A percentile compares a stretch with the other conserved stretches of the same genome.
phyloP scores from a whole-genome alignment of 164 flowering plant genomes.

The Tetracentron sinense region DNA sequence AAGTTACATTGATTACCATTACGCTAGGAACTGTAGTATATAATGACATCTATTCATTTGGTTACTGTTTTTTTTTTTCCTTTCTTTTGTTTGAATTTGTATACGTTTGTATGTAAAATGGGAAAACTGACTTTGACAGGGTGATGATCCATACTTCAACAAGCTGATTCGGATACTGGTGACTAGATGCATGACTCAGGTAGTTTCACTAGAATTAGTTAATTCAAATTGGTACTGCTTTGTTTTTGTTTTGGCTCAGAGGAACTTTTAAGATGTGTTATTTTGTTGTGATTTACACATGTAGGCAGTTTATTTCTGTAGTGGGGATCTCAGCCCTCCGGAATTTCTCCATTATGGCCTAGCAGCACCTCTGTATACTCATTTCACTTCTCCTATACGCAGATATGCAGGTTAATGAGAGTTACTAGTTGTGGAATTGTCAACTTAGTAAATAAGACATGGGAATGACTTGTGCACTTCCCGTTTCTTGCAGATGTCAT shows the following conservation, averaged over 20 bases:
- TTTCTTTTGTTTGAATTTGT: neutral
- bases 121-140: slow-evolving; percentile 32
- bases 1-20: neutral
- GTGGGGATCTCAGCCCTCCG: slow-evolving; percentile 93
- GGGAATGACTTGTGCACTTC: neutral
- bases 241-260: neutral
- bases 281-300: slow-evolving; percentile 13
- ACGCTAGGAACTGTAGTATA: neutral
- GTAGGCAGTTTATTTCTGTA: slow-evolving; percentile 97
- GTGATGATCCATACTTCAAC: slow-evolving; percentile 94
- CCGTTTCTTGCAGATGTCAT: slow-evolving; percentile 69
- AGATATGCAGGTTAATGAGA: slow-evolving; percentile 80
- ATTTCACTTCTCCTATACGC: slow-evolving; percentile 96
- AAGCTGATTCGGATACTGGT: slow-evolving; percentile 91
- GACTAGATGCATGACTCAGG: slow-evolving; percentile 99
- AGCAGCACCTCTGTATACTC: slow-evolving; percentile 89
- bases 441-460: neutral
- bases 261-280: slow-evolving; percentile 3
- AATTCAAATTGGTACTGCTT: neutral
- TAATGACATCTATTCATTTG: neutral
- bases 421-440: neutral
- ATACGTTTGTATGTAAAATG: no score
- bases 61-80: neutral
- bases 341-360: slow-evolving; percentile 94
- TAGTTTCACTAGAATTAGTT: slow-evolving; percentile 18